Conservation (phyloP, 1,284 basidiomycete species). For the Ceraceosorus guamensis region DNA sequence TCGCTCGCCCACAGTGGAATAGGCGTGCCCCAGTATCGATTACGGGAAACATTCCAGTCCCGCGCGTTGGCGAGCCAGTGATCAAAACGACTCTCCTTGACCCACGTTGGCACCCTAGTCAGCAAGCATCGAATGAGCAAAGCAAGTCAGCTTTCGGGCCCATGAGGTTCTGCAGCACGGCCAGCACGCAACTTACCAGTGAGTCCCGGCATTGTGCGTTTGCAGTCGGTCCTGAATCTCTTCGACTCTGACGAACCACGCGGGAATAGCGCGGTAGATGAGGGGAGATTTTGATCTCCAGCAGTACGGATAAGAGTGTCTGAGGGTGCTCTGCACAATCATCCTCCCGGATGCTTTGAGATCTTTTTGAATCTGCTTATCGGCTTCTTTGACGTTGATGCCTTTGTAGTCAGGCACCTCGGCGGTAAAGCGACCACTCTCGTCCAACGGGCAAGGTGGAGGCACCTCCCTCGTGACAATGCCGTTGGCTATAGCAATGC, state of each 20-base stretch:
- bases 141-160: no score
- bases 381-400: conserved; percentile 87
- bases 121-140: no score
- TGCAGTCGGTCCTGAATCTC: conserved; percentile 78
- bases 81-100: conserved; percentile 88
- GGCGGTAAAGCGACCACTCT: conserved; percentile 75
- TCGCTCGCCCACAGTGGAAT: conserved; percentile 94
- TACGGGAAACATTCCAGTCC: conserved; percentile 98
- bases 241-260: conserved; percentile 90
- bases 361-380: conserved; percentile 86
- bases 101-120: conserved; percentile 67
- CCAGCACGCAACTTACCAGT: conserved; percentile 57
- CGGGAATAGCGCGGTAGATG: conserved; percentile 91
- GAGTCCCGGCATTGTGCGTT: conserved; percentile 78
- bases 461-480: conserved; percentile 76
- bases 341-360: conserved; percentile 81
- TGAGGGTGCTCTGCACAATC: conserved; percentile 76
- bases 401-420: conserved; percentile 87
- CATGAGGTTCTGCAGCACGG: no score
- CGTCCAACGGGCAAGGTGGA: conserved; percentile 93
- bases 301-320: conserved; percentile 93
- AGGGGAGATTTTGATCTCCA: conserved; percentile 90
- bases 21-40: conserved; percentile 98
- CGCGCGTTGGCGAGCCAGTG: conserved; percentile 96
- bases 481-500: conserved; percentile 76